Conservation (phyloP, 2,329 filamentous ascomycete genomes). For the Dactylella cylindrospora region DNA sequence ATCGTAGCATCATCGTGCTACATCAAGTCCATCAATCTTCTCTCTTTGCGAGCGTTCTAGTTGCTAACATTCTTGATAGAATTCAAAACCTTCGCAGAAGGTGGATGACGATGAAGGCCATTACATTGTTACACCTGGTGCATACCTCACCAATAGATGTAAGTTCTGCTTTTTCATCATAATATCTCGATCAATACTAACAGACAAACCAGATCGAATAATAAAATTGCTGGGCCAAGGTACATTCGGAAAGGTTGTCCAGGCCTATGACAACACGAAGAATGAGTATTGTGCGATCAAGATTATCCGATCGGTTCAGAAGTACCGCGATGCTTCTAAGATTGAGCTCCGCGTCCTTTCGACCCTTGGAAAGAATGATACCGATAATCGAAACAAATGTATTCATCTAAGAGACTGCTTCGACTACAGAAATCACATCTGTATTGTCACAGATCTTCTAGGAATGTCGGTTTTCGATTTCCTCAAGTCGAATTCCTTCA, state of each 20-base stretch:
- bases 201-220: conserved; percentile 70
- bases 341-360: conserved; percentile 93
- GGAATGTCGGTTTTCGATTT: conserved; percentile 99
- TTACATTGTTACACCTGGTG: conserved; percentile 88
- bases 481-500: conserved; percentile 89
- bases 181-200: conserved; percentile 1
- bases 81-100: conserved; percentile 55
- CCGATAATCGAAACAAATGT: conserved; percentile 88
- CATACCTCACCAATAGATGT: conserved; percentile 86
- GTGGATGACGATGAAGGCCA: conserved; percentile 96
- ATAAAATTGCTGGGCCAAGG: conserved; percentile 88
- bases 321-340: conserved; percentile 92
- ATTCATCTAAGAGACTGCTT: conserved; percentile 97
- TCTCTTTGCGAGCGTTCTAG: not conserved
- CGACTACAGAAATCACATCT: conserved; percentile 95
- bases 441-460: conserved; percentile 73
- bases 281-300: conserved; percentile 89
- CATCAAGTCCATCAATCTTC: conserved; percentile 8
- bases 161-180: conserved; percentile 53
- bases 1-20: not conserved
- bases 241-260: conserved; percentile 97
- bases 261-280: conserved; percentile 77
- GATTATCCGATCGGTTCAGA: conserved; percentile 96
- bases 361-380: conserved; percentile 87
- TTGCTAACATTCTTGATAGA: conserved; percentile 26